Percentiles rank a stretch among this genome's conserved stretches.
phyloP scores from a whole-genome alignment of 73 alveolate species.

The Symbiodinium pilosum region DNA sequence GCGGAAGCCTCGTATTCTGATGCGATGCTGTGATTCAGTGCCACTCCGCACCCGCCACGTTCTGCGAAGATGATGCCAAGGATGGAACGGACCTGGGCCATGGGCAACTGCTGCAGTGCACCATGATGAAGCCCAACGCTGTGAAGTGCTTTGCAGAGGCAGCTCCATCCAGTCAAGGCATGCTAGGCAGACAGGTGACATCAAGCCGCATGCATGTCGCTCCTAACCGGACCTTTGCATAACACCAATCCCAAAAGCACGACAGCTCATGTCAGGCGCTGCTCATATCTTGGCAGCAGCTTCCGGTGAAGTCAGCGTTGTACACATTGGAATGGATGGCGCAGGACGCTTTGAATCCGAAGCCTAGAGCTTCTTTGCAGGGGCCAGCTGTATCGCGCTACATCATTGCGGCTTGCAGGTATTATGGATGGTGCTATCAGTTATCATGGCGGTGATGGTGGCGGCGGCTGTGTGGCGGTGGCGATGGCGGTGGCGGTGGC shows the following conservation, averaged over 20 bases:
- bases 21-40: background rate
- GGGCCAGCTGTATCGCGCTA: no score
- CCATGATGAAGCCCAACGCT: conserved; percentile 40
- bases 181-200: background rate
- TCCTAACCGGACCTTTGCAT: no score
- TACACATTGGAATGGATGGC: conserved; percentile 84
- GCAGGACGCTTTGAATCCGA: conserved; percentile 11
- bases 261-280: conserved; percentile 34
- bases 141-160: conserved; percentile 92
- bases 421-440: no score
- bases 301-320: conserved; percentile 43
- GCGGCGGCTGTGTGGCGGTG: no score
- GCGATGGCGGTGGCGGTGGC: no score
- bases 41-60: background rate
- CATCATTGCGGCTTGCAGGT: no score
- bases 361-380: background rate
- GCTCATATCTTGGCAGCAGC: conserved; percentile 77
- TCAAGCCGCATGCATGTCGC: background rate
- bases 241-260: no score
- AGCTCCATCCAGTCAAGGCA: background rate
- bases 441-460: no score
- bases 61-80: background rate
- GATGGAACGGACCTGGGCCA: conserved; percentile 85
- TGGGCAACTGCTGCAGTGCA: conserved; percentile 85
- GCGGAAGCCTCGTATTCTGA: background rate